Evolutionary conservation across 2,329 filamentous ascomycete species (phyloP).

Genomic region (Clarireedia sp.): DNA sequence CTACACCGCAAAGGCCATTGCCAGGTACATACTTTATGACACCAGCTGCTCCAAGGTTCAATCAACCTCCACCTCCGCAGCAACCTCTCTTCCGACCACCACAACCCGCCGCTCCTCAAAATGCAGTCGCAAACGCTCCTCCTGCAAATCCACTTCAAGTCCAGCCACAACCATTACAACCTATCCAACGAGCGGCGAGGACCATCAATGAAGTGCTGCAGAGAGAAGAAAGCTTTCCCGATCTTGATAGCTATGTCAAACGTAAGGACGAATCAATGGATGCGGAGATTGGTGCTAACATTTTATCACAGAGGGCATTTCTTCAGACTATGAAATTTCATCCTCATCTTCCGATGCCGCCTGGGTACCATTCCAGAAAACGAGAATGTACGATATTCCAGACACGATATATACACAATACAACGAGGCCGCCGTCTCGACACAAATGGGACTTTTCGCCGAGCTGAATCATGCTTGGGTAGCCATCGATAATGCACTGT

Average conservation of each 20-base stretch:
- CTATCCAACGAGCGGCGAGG: constrained; percentile 70
- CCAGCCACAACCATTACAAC: constrained; percentile 43
- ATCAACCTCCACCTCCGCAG: constrained; percentile 37
- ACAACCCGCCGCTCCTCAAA: constrained; percentile 8
- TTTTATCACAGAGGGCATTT: constrained; percentile 62
- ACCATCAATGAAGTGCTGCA: constrained; percentile 75
- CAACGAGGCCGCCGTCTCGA: constrained; percentile 77
- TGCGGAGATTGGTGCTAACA: constrained; percentile 15
- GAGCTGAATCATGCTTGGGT: constrained; percentile 95
- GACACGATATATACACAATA: constrained; percentile 90
- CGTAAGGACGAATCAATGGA: constrained; percentile 48
- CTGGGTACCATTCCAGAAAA: constrained; percentile 85
- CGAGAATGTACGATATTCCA: constrained; percentile 80
- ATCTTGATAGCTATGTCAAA: constrained; percentile 80
- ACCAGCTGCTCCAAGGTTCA: constrained; percentile 50
- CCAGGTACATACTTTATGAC: constrained; percentile 73
- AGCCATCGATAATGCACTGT: constrained; percentile 88
- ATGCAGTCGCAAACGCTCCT: constrained; percentile 16
- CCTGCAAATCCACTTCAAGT: constrained; percentile 1
- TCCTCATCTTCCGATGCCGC: constrained; percentile 47
- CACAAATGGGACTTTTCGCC: constrained; percentile 92
- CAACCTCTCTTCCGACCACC: constrained; percentile 39
- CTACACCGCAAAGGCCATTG: constrained; percentile 62
- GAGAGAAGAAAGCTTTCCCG: constrained; percentile 73
- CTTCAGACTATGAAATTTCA: constrained; percentile 83